Percentiles rank a stretch among this genome's conserved stretches.
These are phyloP conservation scores for Cadophora luteo-olivacea DNA, from an alignment of 2,329 filamentous ascomycete species.

Conservation along the genomic window DNA sequence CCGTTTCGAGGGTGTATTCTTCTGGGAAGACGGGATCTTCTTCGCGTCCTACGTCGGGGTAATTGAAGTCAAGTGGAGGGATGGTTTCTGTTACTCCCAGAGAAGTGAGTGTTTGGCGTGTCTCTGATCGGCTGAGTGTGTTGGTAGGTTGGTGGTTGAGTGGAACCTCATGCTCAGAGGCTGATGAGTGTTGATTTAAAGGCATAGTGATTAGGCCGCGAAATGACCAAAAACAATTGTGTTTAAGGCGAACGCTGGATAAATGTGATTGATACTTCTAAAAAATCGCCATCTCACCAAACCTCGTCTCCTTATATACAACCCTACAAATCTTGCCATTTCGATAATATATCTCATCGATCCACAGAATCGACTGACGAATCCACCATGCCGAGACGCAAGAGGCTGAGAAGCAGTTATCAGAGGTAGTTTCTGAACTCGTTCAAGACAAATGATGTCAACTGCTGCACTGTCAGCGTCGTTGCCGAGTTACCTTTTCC, in stretches of 20 bases:
- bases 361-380: not conserved
- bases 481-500: not conserved
- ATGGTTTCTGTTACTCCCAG: conserved; percentile 7
- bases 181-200: not conserved
- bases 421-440: not conserved
- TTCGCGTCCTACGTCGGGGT: conserved; percentile 9
- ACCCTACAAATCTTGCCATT: not conserved
- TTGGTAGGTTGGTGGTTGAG: not conserved
- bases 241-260: not conserved
- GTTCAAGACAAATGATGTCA: conserved; percentile 12
- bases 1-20: conserved; percentile 22
- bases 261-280: not conserved
- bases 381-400: conserved; percentile 11
- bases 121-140: conserved; percentile 11
- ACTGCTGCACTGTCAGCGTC: not conserved
- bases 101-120: conserved; percentile 4
- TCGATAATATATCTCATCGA: not conserved
- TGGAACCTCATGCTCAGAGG: not conserved
- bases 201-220: not conserved
- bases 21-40: conserved; percentile 18
- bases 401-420: conserved; percentile 2
- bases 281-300: not conserved
- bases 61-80: conserved; percentile 12
- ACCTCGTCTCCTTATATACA: not conserved
- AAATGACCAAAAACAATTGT: not conserved